Evolutionary conservation across 768 basidiomycete species (phyloP), one percentile per base, ranked within the genome.

Genomic region (Naganishia vaughanmartiniae): DNA sequence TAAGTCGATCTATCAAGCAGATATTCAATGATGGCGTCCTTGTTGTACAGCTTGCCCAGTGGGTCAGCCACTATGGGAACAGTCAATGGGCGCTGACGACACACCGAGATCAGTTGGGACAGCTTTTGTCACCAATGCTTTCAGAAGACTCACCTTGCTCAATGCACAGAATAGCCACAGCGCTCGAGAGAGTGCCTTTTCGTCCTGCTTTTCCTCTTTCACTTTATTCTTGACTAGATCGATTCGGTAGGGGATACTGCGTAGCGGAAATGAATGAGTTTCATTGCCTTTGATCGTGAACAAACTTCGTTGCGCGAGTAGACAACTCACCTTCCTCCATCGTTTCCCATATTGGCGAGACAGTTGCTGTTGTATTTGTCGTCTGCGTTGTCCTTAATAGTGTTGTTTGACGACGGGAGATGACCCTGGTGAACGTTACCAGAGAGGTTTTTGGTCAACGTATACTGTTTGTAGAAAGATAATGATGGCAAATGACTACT

Each of bases 31-130:
- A 99, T 84, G 0, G 94, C 87, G 75, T 95, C 95, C 78, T 95
- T 96, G 82, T 97, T 99, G 80, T 97, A 98, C 0, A 99, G 84
- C 80, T 94, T 95, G 14, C 96, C 96, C 0, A 97, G 85, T 0
- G 88, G 88, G 81, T 93, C 95, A 0, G 93, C 89, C 0, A 97
- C 96, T 6, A 97, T 84, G 0, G 96, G 96, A 70, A 91, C 88
- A 76, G 89, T 88, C 1, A 98, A 84, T n/a, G 88, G 89, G 66
- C 87, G 86, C 92, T 94, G 76, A 15, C 15, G n/a, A 54, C 42
- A 56, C 24, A n/a, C 4, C 51, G 28, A 26, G 31, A 70, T 70
- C 39, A 78, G 60, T 26, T 72, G 75, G 24, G 74, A 76, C 19
- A 73, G 71, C 0, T 56, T 72, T 9, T 28, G 53, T 63, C 45